Conservation (phyloP, 2,329 filamentous ascomycete species). For the Trichoderma koningiopsis region DNA sequence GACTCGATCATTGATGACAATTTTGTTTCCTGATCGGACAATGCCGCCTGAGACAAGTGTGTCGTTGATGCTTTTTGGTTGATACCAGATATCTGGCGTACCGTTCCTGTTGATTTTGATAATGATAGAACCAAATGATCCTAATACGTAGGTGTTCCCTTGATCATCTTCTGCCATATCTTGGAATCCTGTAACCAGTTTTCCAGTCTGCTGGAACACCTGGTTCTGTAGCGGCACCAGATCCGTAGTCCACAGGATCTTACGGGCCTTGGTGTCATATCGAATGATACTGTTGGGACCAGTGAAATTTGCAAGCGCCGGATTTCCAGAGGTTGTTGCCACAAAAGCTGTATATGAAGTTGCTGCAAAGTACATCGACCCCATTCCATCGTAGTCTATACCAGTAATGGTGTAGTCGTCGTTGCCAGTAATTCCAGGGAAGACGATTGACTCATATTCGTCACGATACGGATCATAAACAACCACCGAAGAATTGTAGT, state of each 20-base stretch:
- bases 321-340: background rate
- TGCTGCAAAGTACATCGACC: background rate
- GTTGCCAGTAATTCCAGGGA: conserved; percentile 4
- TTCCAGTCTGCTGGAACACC: background rate
- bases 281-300: conserved; percentile 1
- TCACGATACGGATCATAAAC: background rate
- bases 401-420: background rate
- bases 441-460: background rate
- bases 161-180: conserved; percentile 7
- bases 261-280: background rate
- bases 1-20: conserved; percentile 8
- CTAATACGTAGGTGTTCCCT: background rate
- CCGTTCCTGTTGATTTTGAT: background rate
- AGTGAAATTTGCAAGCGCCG: background rate
- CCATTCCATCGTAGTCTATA: conserved; percentile 10
- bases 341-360: conserved; percentile 4
- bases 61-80: conserved; percentile 1
- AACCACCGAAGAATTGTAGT: conserved; percentile 1
- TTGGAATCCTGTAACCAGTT: background rate
- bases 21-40: background rate
- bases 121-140: conserved; percentile 1
- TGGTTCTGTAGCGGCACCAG: background rate
- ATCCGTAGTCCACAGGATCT: background rate
- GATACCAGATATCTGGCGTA: background rate
- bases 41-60: background rate